Conservation (phyloP, 768 basidiomycete species). For the Paxillus ammoniavirescens region DNA sequence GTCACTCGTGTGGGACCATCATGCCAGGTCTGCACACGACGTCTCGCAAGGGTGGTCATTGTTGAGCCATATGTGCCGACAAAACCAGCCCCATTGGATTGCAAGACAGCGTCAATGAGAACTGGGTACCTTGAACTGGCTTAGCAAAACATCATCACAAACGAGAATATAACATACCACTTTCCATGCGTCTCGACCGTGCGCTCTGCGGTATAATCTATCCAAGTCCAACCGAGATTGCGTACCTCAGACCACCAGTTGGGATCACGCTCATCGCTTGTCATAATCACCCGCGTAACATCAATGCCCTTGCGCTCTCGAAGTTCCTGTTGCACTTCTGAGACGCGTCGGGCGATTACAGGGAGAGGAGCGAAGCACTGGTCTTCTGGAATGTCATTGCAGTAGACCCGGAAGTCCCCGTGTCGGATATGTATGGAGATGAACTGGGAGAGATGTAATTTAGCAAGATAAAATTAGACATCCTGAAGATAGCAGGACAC, state of each 20-base stretch:
- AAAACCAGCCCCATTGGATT: conserved; percentile 64
- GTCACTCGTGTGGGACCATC: conserved; percentile 51
- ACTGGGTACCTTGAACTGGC: conserved; percentile 58
- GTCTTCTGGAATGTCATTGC: conserved; percentile 38
- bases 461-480: not conserved
- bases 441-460: conserved; percentile 35
- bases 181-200: conserved; percentile 46
- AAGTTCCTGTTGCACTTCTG: conserved; percentile 53
- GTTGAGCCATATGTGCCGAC: conserved; percentile 73
- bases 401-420: conserved; percentile 51
- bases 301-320: conserved; percentile 41
- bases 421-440: conserved; percentile 59
- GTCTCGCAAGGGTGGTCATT: conserved; percentile 63
- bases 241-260: conserved; percentile 59
- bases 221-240: conserved; percentile 47
- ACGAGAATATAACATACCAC: conserved; percentile 38
- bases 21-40: conserved; percentile 68
- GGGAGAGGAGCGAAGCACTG: conserved; percentile 57
- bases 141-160: not conserved
- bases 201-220: conserved; percentile 44
- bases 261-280: conserved; percentile 57
- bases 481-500: conserved; percentile 12
- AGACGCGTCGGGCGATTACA: conserved; percentile 52
- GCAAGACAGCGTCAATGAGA: conserved; percentile 72
- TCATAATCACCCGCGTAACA: conserved; percentile 58